Conservation (phyloP, 257 asterid genomes). For the Nemophila menziesii region DNA sequence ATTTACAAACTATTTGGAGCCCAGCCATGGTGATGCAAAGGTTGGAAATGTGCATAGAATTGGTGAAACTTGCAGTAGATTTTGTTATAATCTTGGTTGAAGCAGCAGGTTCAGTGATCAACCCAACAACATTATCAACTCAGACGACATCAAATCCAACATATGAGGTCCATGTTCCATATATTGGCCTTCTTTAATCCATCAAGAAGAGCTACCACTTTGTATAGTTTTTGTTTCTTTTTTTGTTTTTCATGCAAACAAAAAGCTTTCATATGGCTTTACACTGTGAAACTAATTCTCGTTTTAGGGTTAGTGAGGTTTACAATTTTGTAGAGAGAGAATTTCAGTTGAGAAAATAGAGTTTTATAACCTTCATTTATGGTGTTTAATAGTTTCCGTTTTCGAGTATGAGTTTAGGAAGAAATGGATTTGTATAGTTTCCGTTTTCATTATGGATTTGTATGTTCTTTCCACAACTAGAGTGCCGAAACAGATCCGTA, state of each 20-base stretch:
- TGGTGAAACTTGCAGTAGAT: constrained; percentile 33
- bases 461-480: no score
- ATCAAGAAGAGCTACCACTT: no score
- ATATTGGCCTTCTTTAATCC: constrained; percentile 46
- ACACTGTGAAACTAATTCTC: neutral
- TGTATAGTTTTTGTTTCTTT: neutral
- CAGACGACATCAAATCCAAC: neutral
- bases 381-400: no score
- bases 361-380: no score
- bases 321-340: neutral
- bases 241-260: neutral
- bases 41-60: constrained; percentile 32
- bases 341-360: no score
- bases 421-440: no score
- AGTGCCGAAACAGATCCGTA: no score
- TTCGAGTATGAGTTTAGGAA: no score
- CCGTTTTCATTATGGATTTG: no score
- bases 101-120: constrained; percentile 29
- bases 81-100: constrained; percentile 29
- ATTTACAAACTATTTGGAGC: neutral
- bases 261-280: neutral
- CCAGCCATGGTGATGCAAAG: constrained; percentile 32
- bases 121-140: constrained; percentile 10
- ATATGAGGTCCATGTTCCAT: constrained; percentile 22
- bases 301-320: neutral